These are phyloP conservation scores for Sphagnum fallax DNA, from an alignment of 228 moss, liverwort and hornwort species.

Conservation along the genomic window DNA sequence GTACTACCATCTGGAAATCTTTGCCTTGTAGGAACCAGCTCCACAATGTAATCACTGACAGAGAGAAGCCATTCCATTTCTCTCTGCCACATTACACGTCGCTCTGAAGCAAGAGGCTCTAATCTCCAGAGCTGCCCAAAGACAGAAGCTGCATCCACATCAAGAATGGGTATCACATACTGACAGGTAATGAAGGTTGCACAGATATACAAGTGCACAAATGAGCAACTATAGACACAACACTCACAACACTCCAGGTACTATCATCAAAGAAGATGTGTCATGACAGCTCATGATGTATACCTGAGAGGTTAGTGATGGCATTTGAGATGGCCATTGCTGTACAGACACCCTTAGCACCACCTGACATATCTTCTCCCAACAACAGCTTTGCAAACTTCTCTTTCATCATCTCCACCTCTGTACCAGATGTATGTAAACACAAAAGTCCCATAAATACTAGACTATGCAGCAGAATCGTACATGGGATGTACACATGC, in stretches of 20 bases:
- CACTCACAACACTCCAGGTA: too few species aligned
- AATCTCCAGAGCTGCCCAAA: conserved; percentile 96
- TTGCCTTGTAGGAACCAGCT: conserved; percentile 92
- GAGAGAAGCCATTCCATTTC: conserved; percentile 98
- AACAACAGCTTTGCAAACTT: conserved; percentile 88
- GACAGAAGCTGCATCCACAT: conserved; percentile 57
- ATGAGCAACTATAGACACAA: too few species aligned
- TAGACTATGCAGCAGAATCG: background rate
- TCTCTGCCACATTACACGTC: conserved; percentile 81
- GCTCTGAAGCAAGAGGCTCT: conserved; percentile 70
- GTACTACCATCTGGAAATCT: conserved; percentile 70
- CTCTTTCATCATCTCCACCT: conserved; percentile 99
- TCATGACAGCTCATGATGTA: too few species aligned
- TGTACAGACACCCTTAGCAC: conserved; percentile 84
- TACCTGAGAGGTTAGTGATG: conserved; percentile 93
- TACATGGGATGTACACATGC: background rate
- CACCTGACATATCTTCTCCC: conserved; percentile 97
- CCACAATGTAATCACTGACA: conserved; percentile 93
- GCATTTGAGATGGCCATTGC: conserved; percentile 95
- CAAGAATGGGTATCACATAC: too few species aligned
- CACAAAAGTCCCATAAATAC: background rate
- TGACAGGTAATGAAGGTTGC: too few species aligned
- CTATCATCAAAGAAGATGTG: too few species aligned
- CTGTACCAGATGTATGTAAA: conserved; percentile 20
- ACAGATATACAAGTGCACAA: too few species aligned